A percentile compares a stretch with the other conserved stretches of the same genome.
Evolutionary conservation across 2,329 filamentous ascomycete genomes (phyloP).

Genomic region (Didymella lethalis): DNA sequence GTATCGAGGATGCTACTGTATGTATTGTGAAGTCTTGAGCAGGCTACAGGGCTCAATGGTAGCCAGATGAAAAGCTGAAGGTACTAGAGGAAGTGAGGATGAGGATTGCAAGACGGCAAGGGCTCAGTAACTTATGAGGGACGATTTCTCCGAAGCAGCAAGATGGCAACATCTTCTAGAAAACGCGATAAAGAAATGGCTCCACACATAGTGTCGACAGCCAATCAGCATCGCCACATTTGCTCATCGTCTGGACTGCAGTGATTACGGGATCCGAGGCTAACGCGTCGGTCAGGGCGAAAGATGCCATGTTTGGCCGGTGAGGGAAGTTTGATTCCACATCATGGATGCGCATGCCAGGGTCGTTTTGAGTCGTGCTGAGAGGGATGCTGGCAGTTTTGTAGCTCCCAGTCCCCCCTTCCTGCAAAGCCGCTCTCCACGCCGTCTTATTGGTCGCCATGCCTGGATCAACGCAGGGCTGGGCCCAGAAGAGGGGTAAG

Average conservation of each 20-base stretch:
- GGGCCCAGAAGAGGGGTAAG: slow-evolving; percentile 17
- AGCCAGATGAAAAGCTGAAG: slow-evolving; percentile 3
- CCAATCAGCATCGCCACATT: slow-evolving; percentile 28
- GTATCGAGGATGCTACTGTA: neutral
- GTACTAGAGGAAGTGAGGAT: slow-evolving; percentile 19
- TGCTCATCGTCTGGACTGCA: slow-evolving; percentile 27
- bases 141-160: slow-evolving; percentile 17
- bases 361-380: neutral
- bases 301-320: slow-evolving; percentile 25
- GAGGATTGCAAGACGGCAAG: slow-evolving; percentile 5
- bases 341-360: slow-evolving; percentile 1
- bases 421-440: slow-evolving; percentile 13
- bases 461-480: slow-evolving; percentile 11
- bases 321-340: slow-evolving; percentile 10
- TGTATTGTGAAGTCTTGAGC: neutral
- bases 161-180: slow-evolving; percentile 31
- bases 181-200: slow-evolving; percentile 17
- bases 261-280: slow-evolving; percentile 34
- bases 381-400: slow-evolving; percentile 7
- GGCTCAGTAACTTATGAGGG: slow-evolving; percentile 26
- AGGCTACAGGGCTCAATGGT: slow-evolving; percentile 24
- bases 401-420: slow-evolving; percentile 14
- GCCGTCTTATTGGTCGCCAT: slow-evolving; percentile 10
- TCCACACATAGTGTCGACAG: neutral
- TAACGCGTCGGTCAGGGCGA: slow-evolving; percentile 7